Conservation (phyloP, 371 early-diverging fungal genomes). For the Mucor saturninus region DNA sequence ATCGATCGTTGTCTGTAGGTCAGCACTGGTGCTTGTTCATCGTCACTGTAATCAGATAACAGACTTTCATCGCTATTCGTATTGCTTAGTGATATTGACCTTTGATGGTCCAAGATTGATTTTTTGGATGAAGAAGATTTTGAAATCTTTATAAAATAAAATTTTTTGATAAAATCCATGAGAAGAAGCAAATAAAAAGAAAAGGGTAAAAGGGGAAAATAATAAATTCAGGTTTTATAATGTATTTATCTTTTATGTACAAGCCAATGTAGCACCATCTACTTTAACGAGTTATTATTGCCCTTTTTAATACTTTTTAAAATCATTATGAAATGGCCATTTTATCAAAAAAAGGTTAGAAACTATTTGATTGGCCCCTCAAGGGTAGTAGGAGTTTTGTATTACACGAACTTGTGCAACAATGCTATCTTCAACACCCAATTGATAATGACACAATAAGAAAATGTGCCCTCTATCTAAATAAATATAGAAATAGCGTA, state of each 20-base stretch:
- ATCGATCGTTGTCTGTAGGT: neutral
- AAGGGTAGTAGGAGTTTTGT: neutral
- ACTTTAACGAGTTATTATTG: neutral
- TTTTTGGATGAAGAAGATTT: neutral
- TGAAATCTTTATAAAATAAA: neutral
- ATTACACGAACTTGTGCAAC: neutral
- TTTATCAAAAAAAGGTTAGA: neutral
- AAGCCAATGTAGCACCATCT: neutral
- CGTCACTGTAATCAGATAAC: conserved; percentile 1
- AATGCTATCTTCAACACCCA: too few relatives aligned
- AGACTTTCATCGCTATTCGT: neutral
- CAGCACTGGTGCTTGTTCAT: neutral
- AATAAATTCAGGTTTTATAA: neutral
- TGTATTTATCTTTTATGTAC: neutral
- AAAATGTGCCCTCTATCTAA: too few relatives aligned
- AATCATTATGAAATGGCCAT: neutral
- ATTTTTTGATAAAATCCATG: neutral
- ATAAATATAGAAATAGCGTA: too few relatives aligned
- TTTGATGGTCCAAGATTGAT: neutral
- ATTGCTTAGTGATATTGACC: neutral
- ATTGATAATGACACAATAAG: too few relatives aligned
- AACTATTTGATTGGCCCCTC: neutral
- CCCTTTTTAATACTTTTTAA: neutral
- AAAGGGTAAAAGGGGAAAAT: neutral
- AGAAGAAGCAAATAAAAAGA: neutral